Evolutionary conservation across 2,329 filamentous ascomycete genomes (phyloP), one percentile per base, ranked within the genome.

Genomic region (Aspergillus arachidicola): DNA sequence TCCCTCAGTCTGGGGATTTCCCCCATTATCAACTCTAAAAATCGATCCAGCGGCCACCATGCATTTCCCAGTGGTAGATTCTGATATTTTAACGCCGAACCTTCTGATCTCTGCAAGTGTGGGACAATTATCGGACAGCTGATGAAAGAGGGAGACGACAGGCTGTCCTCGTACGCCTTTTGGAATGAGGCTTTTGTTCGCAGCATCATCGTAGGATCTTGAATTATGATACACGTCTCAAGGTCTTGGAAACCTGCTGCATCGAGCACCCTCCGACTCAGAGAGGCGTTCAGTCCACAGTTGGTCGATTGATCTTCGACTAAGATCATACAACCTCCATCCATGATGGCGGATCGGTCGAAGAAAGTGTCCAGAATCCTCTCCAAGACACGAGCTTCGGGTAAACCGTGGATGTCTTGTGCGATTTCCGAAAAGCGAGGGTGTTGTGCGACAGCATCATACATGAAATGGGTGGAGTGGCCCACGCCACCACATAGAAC

Each of bases 121-220:
- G 71, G 70, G 6, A 72, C 63, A 26, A 72, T 66, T 1, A 64
- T 51, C 5, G 71, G 70, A 48, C 65, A 73, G n/a, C 66, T 68
- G 3, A 62, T n/a, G 51, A 80, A 71, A 2, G 58, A 61, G 0
- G 75, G 71, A 0, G 64, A 36, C 0, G 6, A 41, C 32, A 48
- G 41, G 14, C 70, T 65, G 41, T 59, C 50, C 11, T 71, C 67
- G 61, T 78, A 83, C 0, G 69, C 71, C 62, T 78, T 78, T 55
- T 77, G 64, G 57, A 83, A 83, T 2, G 79, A 79, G 2, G 78
- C 78, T 2, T 73, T 69, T 0, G 81, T 82, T 11, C 80, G 70
- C 30, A 76, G 65, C 51, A 75, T 75, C 81, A 83, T 83, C 0
- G 81, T 83, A 0, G 81, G 80, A 66, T 83, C 81, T 65, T 83